Evolutionary conservation across 2,329 filamentous ascomycete species (phyloP).

Genomic region (Pyrenophora seminiperda): DNA sequence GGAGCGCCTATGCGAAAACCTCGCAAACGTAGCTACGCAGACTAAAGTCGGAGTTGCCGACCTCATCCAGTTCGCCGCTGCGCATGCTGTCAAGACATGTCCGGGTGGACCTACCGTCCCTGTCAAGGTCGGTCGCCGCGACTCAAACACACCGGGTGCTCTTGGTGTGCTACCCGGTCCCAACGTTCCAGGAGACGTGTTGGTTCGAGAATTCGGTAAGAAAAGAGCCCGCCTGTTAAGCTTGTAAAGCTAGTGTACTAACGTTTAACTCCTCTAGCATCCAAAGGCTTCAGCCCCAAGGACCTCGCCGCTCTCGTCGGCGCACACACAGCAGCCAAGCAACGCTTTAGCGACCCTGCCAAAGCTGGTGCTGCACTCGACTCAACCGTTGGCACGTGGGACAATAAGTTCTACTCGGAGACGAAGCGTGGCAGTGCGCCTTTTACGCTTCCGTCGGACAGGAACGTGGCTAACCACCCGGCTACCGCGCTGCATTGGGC

Average conservation of each 20-base stretch:
- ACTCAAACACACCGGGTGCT: slow-evolving; percentile 31
- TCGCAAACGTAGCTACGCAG: slow-evolving; percentile 48
- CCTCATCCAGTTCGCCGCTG: slow-evolving; percentile 47
- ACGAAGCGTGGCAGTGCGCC: slow-evolving; percentile 37
- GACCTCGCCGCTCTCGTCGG: slow-evolving; percentile 50
- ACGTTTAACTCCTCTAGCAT: slow-evolving; percentile 14
- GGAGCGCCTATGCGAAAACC: slow-evolving; percentile 48
- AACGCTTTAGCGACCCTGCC: slow-evolving; percentile 34
- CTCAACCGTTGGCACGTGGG: slow-evolving; percentile 46
- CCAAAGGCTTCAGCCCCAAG: slow-evolving; percentile 44
- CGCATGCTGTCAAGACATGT: slow-evolving; percentile 46
- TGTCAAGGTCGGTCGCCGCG: slow-evolving; percentile 42
- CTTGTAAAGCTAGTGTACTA: background rate
- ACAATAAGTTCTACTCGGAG: slow-evolving; percentile 45
- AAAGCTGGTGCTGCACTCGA: slow-evolving; percentile 37
- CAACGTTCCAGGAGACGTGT: slow-evolving; percentile 16
- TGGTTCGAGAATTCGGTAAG: slow-evolving; percentile 42
- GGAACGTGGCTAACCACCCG: slow-evolving; percentile 32
- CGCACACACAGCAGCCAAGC: slow-evolving; percentile 44
- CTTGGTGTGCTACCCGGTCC: slow-evolving; percentile 32
- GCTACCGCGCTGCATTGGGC: slow-evolving; percentile 28
- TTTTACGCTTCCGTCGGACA: slow-evolving; percentile 37
- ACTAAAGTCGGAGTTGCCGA: slow-evolving; percentile 47
- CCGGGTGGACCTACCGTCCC: slow-evolving; percentile 42
- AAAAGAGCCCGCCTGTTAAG: background rate